phyloP scores from a whole-genome alignment of 768 basidiomycete genomes.

The Cubamyces sp. region DNA sequence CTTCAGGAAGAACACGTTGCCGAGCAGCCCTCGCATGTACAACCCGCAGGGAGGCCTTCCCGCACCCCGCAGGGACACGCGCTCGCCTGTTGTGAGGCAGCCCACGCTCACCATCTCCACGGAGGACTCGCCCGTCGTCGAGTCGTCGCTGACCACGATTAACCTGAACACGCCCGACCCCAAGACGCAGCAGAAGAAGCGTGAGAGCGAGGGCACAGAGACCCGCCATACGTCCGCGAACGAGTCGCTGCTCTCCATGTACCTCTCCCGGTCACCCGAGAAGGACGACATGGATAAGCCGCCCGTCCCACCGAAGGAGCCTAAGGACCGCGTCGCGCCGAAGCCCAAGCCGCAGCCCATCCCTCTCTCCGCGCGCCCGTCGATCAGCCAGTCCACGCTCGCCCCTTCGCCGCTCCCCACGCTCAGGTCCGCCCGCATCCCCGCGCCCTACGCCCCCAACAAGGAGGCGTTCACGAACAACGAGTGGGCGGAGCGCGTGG shows the following conservation, averaged over 20 bases:
- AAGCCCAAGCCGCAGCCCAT: conserved; percentile 21
- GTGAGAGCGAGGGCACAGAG: background rate
- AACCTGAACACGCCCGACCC: conserved; percentile 28
- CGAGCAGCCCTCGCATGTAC: conserved; percentile 13
- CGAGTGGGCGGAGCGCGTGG: conserved; percentile 29
- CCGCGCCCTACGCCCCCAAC: conserved; percentile 16
- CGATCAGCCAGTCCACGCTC: conserved; percentile 18
- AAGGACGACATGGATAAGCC: conserved; percentile 20
- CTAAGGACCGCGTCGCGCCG: conserved; percentile 18
- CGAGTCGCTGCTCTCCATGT: conserved; percentile 37
- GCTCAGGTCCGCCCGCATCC: conserved; percentile 20
- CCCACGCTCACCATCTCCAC: conserved; percentile 18
- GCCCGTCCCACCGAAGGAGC: conserved; percentile 24
- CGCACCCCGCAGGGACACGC: conserved; percentile 27
- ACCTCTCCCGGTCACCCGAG: conserved; percentile 28
- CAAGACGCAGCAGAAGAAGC: background rate
- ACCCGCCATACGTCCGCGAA: conserved; percentile 20
- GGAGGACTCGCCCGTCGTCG: conserved; percentile 18
- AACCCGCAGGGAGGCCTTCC: conserved; percentile 18
- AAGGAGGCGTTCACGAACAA: conserved; percentile 21
- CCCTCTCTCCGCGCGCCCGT: conserved; percentile 26
- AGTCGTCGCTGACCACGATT: conserved; percentile 23
- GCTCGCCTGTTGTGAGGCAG: conserved; percentile 27
- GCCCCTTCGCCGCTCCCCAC: conserved; percentile 16
- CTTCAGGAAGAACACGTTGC: conserved; percentile 19